phyloP scores from a whole-genome alignment of 2,329 filamentous ascomycete genomes.

The Sodiomyces alkalinus region DNA sequence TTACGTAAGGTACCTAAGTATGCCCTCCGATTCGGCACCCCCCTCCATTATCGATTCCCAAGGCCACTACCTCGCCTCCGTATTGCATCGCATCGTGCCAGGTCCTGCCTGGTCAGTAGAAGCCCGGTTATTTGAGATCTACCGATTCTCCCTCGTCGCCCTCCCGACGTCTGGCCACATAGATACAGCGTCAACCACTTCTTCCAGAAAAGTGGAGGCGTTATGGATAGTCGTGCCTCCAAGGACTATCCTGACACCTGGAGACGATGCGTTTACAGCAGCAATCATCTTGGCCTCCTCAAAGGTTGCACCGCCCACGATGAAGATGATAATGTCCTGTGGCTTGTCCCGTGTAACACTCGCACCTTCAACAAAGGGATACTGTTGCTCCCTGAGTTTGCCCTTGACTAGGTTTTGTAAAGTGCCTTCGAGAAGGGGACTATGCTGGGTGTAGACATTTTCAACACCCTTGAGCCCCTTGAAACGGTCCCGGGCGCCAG shows the following conservation, averaged over 20 bases:
- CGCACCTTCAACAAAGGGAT: constrained; percentile 84
- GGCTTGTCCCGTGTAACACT: constrained; percentile 85
- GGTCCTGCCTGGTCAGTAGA: too few relatives aligned
- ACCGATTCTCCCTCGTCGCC: too few relatives aligned
- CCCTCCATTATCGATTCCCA: too few relatives aligned
- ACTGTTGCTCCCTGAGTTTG: constrained; percentile 68
- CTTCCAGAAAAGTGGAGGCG: constrained; percentile 72
- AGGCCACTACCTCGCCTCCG: too few relatives aligned
- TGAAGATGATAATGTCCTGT: constrained; percentile 90
- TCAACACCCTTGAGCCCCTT: constrained; percentile 95
- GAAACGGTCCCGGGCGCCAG: constrained; percentile 71
- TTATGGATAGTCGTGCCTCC: constrained; percentile 85
- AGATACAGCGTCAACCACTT: constrained; percentile 77
- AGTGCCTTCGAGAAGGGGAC: constrained; percentile 71
- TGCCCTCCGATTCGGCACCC: too few relatives aligned
- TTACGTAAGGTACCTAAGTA: too few relatives aligned
- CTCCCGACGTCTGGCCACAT: constrained; percentile 81
- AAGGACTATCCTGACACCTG: constrained; percentile 76
- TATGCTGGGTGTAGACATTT: constrained; percentile 98
- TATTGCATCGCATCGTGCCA: too few relatives aligned
- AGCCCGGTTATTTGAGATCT: too few relatives aligned
- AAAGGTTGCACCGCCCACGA: constrained; percentile 85
- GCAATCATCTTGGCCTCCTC: constrained; percentile 95
- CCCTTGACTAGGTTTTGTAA: constrained; percentile 91
- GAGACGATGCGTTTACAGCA: constrained; percentile 82